Percentiles rank a stretch among this genome's conserved stretches.
phyloP scores from a whole-genome alignment of 2,329 filamentous ascomycete species.

The Claviceps arundinis region DNA sequence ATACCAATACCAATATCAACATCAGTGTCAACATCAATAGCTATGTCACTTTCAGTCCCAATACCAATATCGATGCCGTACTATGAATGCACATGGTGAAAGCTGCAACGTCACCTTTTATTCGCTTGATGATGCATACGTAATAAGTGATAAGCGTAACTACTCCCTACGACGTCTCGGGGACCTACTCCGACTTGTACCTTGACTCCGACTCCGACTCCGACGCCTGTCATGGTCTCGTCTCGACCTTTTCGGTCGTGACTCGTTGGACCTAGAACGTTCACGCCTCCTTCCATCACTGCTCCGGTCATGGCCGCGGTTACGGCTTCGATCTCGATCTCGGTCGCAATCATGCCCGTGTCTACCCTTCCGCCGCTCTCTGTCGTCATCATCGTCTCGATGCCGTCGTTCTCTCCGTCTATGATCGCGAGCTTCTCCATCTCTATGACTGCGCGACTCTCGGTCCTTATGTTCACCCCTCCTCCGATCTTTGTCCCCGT shows the following conservation, averaged over 20 bases:
- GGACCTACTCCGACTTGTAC: conserved; percentile 14
- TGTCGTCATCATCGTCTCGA: conserved; percentile 13
- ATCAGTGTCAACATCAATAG: too few species aligned
- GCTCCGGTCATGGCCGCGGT: conserved; percentile 5
- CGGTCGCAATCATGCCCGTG: conserved; percentile 10
- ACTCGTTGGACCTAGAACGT: conserved; percentile 17
- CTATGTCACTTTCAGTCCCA: background rate
- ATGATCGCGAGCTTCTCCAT: conserved; percentile 9
- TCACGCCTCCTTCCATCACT: conserved; percentile 15
- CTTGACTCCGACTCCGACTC: conserved; percentile 14
- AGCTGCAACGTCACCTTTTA: too few species aligned
- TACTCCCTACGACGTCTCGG: conserved; percentile 10
- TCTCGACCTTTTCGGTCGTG: conserved; percentile 13
- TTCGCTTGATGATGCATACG: background rate
- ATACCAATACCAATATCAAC: background rate
- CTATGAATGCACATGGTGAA: background rate
- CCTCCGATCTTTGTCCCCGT: conserved; percentile 9
- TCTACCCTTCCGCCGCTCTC: conserved; percentile 1
- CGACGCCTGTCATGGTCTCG: conserved; percentile 15
- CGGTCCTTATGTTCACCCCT: background rate
- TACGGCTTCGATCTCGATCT: conserved; percentile 14
- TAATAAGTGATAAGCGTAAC: background rate
- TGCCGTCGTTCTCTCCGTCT: conserved; percentile 13
- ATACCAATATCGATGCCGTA: background rate
- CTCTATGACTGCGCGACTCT: conserved; percentile 7